Conservation (phyloP, 1,139 yeast species). For the Saccharomyces hybrid region DNA sequence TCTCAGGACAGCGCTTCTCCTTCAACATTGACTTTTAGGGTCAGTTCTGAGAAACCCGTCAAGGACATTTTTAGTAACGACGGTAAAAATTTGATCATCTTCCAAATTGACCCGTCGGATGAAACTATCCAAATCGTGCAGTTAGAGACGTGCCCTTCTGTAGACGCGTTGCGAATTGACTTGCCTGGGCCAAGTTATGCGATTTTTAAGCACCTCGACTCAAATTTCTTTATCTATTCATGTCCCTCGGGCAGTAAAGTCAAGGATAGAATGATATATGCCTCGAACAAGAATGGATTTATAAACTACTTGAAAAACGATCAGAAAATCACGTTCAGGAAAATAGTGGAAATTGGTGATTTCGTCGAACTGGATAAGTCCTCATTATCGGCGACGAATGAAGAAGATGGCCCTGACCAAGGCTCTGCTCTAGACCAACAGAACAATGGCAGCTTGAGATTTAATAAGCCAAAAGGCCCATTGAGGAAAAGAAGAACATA, state of each 20-base stretch:
- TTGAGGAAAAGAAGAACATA: conserved; percentile 21
- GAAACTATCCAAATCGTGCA: conserved; percentile 34
- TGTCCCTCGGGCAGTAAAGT: conserved; percentile 91
- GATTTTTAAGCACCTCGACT: conserved; percentile 35
- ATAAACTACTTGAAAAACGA: conserved; percentile 42
- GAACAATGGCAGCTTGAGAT: conserved; percentile 29
- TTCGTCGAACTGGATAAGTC: conserved; percentile 49
- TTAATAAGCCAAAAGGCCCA: conserved; percentile 53
- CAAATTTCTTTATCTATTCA: conserved; percentile 54
- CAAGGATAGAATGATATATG: conserved; percentile 87
- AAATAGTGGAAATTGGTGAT: conserved; percentile 60
- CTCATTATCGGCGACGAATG: conserved; percentile 26
- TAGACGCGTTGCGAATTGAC: conserved; percentile 33
- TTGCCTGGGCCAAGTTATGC: conserved; percentile 51
- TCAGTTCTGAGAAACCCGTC: conserved; percentile 20
- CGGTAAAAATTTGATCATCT: conserved; percentile 28
- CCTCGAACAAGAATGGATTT: conserved; percentile 70
- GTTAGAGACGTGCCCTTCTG: conserved; percentile 14
- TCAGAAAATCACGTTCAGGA: conserved; percentile 34
- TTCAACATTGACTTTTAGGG: conserved; percentile 29
- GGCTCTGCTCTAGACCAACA: conserved; percentile 12
- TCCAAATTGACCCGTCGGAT: conserved; percentile 32
- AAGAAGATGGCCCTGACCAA: conserved; percentile 15
- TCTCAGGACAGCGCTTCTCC: conserved; percentile 27
- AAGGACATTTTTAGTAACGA: conserved; percentile 6